Base-by-base conservation (phyloP, 2,329 filamentous ascomycete genomes). In the Torrubiella hemipterigena region DNA sequence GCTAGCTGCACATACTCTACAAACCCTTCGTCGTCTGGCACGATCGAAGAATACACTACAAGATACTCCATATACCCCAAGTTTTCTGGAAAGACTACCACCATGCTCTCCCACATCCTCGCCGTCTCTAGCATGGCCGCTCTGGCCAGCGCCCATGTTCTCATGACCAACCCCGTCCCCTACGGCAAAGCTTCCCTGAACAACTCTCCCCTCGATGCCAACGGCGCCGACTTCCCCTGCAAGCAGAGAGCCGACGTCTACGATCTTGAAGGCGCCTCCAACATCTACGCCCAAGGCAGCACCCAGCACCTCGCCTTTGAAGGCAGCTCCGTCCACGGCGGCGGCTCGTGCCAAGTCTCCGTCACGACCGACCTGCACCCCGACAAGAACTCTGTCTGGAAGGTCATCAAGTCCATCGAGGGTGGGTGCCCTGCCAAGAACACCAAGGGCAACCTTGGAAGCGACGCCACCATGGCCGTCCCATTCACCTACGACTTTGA, bases 341-440 rank as follows among this genome's bases (percentile, higher is more conserved):
- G 91, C 32, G 91, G 91, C 0, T 93, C 84, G 1, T 96, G 91
- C 61, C 91, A 98, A 47, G 59, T 96, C 35, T 81, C 79, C 7
- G 61, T 98, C 44, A 91, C 87, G 0, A 85, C 81, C 13, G 89
- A 95, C 43, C 61, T 66, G 9, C 58, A 67, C 10, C 77, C 86
- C 1, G 77, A 71, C 17, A 71, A 69, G 41, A 54, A 70, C 42
- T 79, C 73, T 1, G 67, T 70, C 15, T 98, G 81, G 77, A 86
- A 87, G 53, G 89, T 95, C 39, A 87, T 98, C 53, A 76, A 91
- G 49, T 89, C 81, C 0, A 82, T 86, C 17, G 69, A 86, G 37
- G 89, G 89, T 22, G 86, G 87, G 11, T 96, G 91, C 52, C 85
- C 86, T 0, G 68, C 77, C 0, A 58, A 59, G 34, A 66, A 66